phyloP scores from a whole-genome alignment of 176 grass and related monocot species.

The Triticum turgidum region DNA sequence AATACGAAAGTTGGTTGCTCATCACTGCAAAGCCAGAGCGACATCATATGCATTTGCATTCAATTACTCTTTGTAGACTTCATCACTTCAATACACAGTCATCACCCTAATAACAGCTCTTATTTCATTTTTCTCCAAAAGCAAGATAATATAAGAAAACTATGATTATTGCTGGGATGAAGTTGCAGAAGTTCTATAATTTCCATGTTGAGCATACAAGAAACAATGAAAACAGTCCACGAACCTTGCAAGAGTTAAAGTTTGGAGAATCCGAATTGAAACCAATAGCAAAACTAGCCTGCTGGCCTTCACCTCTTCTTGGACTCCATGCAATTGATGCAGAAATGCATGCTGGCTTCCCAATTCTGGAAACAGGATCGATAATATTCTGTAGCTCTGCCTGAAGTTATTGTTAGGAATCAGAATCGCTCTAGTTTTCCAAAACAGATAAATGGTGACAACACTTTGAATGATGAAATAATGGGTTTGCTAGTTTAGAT shows the following conservation, averaged over 20 bases:
- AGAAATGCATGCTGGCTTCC: slow-evolving; percentile 61
- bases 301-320: slow-evolving; percentile 53
- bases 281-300: slow-evolving; percentile 84
- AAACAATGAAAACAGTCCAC: slow-evolving; percentile 20
- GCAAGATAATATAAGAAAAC: slow-evolving; percentile 6
- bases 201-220: background rate
- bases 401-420: slow-evolving; percentile 42
- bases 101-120: background rate
- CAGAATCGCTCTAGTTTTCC: background rate
- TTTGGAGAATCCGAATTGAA: slow-evolving; percentile 84
- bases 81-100: background rate
- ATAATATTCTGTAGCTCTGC: slow-evolving; percentile 87
- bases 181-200: slow-evolving; percentile 9
- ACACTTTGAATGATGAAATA: background rate
- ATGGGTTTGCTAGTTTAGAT: background rate
- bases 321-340: slow-evolving; percentile 85
- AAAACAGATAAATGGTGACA: slow-evolving; percentile 16
- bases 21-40: background rate
- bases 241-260: slow-evolving; percentile 87
- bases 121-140: slow-evolving; percentile 19
- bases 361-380: slow-evolving; percentile 68
- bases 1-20: background rate
- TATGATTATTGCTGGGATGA: background rate
- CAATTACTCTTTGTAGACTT: background rate
- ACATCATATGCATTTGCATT: slow-evolving; percentile 19